Base-by-base conservation (phyloP, 306 rosid species). In the Spatholobus suberectus region DNA sequence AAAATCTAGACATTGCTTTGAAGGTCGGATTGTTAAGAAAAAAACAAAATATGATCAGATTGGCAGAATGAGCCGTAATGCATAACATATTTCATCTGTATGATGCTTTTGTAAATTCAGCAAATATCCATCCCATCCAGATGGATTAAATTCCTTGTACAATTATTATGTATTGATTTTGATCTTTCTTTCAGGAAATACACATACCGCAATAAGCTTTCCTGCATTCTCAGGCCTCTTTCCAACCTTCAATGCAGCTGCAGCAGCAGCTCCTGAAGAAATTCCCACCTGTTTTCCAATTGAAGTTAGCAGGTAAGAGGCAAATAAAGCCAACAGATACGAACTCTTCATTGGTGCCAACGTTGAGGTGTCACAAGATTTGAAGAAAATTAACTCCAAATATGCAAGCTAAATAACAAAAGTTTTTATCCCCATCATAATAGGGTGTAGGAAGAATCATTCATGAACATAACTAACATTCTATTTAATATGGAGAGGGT, bases 231-330 rank as follows among this genome's bases (percentile, higher is more conserved):
- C 98, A 37, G 96, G 94, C 76, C 98, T 92, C 87, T 89, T 92
- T 80, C 97, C 99, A 82, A 96, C 98, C 88, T 87, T 76, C 82
- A 94, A 18, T 23, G 99, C 99, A 12, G 99, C 99, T 18, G 97
- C 97, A 0, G 97, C 91, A 3, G 99, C 98, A 59, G 98, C 99
- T 80, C 99, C 99, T 8, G 99, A 96, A 82, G 99, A 96, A 81
- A 96, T 94, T 27, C 99, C 99, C 68, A 94, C 99, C 99, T 96
- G 87, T 78, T 79, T 77, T 69, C 21, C 86, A 80, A 80, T 78
- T 54, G 84, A 83, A 76, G 75, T 75, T 34, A 88, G 41, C 49
- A 82, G 27, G 59, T 80, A 59, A 77, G 85, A 61, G 66, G 44
- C 61, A 46, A 82, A 77, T 27, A 73, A 66, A 74, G 59, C 1